These are phyloP conservation scores for Corynespora cassiicola DNA, from an alignment of 2,329 filamentous ascomycete species.

Conservation along the genomic window DNA sequence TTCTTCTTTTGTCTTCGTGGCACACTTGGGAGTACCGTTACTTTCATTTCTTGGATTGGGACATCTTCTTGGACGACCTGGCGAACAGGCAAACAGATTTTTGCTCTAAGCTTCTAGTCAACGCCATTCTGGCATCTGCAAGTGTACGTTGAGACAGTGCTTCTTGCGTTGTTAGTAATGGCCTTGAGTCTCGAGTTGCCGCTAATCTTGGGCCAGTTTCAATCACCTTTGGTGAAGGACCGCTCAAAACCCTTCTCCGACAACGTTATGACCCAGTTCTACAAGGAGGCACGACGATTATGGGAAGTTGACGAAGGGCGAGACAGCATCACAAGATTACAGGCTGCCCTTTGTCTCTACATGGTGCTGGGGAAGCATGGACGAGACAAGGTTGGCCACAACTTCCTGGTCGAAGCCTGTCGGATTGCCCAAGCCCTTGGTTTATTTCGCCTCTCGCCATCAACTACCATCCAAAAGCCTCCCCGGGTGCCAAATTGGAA, in stretches of 20 bases:
- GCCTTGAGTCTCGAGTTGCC: no score
- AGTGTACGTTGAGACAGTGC: conserved; percentile 30
- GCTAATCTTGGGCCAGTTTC: conserved; percentile 24
- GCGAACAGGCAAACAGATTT: conserved; percentile 27
- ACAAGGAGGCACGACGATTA: conserved; percentile 32
- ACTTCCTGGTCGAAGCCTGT: conserved; percentile 35
- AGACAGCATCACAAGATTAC: conserved; percentile 30
- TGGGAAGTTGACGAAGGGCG: conserved; percentile 32
- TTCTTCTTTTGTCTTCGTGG: conserved; percentile 33
- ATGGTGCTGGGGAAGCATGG: conserved; percentile 38
- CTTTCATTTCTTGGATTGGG: conserved; percentile 38
- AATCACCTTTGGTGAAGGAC: conserved; percentile 30
- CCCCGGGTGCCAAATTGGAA: conserved; percentile 18
- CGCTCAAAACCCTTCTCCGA: conserved; percentile 34
- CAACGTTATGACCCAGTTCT: conserved; percentile 32
- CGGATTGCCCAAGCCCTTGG: conserved; percentile 27
- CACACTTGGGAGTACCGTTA: conserved; percentile 32
- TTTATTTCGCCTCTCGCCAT: conserved; percentile 24
- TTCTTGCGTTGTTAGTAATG: no score
- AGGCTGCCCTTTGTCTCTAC: conserved; percentile 34
- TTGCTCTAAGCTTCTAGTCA: conserved; percentile 38
- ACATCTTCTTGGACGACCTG: conserved; percentile 38
- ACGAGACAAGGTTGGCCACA: conserved; percentile 35
- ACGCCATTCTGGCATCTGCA: conserved; percentile 35
- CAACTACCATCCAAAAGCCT: conserved; percentile 14